A percentile compares a stretch with the other conserved stretches of the same genome.
These are phyloP conservation scores for Fusarium xyrophilum DNA, from an alignment of 2,329 filamentous ascomycete species.

Conservation along the genomic window DNA sequence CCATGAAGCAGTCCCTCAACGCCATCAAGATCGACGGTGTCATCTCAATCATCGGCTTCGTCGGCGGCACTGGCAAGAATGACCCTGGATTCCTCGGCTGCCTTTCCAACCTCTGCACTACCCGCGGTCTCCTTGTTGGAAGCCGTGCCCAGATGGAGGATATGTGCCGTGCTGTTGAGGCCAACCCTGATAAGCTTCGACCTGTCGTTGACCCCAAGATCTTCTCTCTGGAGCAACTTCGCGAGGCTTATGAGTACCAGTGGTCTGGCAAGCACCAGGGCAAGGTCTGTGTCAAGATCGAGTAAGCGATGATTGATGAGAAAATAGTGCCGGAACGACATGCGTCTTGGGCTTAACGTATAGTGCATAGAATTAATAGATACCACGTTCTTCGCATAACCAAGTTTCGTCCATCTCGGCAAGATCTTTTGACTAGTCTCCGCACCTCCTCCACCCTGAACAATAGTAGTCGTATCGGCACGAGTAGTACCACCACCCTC, in stretches of 20 bases:
- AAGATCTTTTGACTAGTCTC: background rate
- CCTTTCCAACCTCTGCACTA: conserved; percentile 48
- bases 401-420: background rate
- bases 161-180: conserved; percentile 58
- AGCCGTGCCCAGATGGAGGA: conserved; percentile 58
- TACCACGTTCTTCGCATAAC: conserved; percentile 11
- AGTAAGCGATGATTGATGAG: conserved; percentile 26
- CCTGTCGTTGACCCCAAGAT: conserved; percentile 56
- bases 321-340: background rate
- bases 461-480: conserved; percentile 15
- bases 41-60: conserved; percentile 52
- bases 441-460: background rate
- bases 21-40: conserved; percentile 56
- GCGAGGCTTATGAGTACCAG: conserved; percentile 54
- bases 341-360: background rate
- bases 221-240: conserved; percentile 54
- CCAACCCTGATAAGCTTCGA: conserved; percentile 50
- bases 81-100: conserved; percentile 47
- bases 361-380: conserved; percentile 14
- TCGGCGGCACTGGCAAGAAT: conserved; percentile 40
- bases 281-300: conserved; percentile 49
- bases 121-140: conserved; percentile 56
- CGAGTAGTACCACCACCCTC: conserved; percentile 36
- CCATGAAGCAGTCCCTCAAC: conserved; percentile 54
- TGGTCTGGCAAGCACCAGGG: conserved; percentile 49